phyloP scores from a whole-genome alignment of 2,329 filamentous ascomycete genomes.

The Orbilia javanica region DNA sequence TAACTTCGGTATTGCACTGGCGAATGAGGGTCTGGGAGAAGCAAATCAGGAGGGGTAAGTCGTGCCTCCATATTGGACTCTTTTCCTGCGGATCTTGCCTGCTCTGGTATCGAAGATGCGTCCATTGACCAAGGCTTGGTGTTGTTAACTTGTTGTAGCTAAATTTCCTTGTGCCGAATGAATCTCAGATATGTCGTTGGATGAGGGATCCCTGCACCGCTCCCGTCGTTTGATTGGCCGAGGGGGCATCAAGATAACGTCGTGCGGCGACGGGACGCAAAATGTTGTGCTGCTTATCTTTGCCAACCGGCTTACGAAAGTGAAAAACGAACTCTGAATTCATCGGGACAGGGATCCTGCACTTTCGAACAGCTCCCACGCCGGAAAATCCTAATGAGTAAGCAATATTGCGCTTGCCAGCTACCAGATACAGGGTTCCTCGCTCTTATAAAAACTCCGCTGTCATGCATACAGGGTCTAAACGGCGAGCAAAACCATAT shows the following conservation, averaged over 20 bases:
- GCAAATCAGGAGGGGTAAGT: slow-evolving; percentile 14
- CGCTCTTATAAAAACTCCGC: slow-evolving; percentile 49
- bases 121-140: slow-evolving; percentile 18
- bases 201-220: slow-evolving; percentile 38
- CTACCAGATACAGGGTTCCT: slow-evolving; percentile 22
- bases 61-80: slow-evolving; percentile 9
- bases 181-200: slow-evolving; percentile 26
- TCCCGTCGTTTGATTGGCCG: slow-evolving; percentile 33
- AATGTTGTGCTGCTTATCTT: slow-evolving; percentile 56
- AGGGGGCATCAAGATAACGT: slow-evolving; percentile 38
- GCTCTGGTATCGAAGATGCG: slow-evolving; percentile 35
- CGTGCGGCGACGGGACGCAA: slow-evolving; percentile 52
- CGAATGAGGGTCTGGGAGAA: slow-evolving; percentile 10
- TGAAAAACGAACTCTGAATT: slow-evolving; percentile 47
- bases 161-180: slow-evolving; percentile 17
- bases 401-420: slow-evolving; percentile 4
- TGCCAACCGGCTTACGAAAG: slow-evolving; percentile 54
- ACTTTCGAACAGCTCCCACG: slow-evolving; percentile 41
- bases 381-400: slow-evolving; percentile 29
- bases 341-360: slow-evolving; percentile 38
- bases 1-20: slow-evolving; percentile 1
- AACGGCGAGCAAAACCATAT: slow-evolving; percentile 44
- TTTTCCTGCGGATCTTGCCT: slow-evolving; percentile 36
- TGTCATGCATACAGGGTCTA: slow-evolving; percentile 56
- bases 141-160: slow-evolving; percentile 26